Evolutionary conservation across 352 stramenopile species (phyloP).

Genomic region (Blastocystis hominis): DNA sequence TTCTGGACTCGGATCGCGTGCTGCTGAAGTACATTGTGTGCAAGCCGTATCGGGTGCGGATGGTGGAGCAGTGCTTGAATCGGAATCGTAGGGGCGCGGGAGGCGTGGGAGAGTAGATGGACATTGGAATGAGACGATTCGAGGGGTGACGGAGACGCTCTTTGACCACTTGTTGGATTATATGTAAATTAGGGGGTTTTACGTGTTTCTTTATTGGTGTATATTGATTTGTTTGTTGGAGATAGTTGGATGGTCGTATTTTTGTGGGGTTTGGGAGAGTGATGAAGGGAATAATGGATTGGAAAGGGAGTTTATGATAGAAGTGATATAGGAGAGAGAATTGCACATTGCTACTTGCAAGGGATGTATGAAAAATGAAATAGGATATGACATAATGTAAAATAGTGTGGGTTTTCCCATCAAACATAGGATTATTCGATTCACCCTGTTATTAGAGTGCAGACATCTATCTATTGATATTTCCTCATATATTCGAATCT

Average conservation of each 20-base stretch:
- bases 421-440: too few relatives aligned
- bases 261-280: neutral
- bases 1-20: conserved; percentile 8
- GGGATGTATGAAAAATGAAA: too few relatives aligned
- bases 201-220: neutral
- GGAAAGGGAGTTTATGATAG: too few relatives aligned
- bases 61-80: conserved; percentile 43
- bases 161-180: conserved; percentile 55
- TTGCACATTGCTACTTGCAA: too few relatives aligned
- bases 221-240: neutral
- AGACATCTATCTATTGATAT: too few relatives aligned
- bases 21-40: conserved; percentile 37
- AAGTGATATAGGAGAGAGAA: too few relatives aligned
- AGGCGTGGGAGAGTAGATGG: neutral
- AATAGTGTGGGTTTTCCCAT: too few relatives aligned
- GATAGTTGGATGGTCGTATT: neutral
- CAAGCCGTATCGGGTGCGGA: neutral
- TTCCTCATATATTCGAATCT: too few relatives aligned
- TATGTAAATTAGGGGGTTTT: conserved; percentile 33
- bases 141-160: neutral
- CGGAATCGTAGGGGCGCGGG: neutral
- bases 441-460: too few relatives aligned
- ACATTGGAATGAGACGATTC: conserved; percentile 44
- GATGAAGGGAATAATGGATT: neutral
- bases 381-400: too few relatives aligned